These are phyloP conservation scores for Diaporthe citriasiana DNA, from an alignment of 2,329 filamentous ascomycete species.

Conservation along the genomic window DNA sequence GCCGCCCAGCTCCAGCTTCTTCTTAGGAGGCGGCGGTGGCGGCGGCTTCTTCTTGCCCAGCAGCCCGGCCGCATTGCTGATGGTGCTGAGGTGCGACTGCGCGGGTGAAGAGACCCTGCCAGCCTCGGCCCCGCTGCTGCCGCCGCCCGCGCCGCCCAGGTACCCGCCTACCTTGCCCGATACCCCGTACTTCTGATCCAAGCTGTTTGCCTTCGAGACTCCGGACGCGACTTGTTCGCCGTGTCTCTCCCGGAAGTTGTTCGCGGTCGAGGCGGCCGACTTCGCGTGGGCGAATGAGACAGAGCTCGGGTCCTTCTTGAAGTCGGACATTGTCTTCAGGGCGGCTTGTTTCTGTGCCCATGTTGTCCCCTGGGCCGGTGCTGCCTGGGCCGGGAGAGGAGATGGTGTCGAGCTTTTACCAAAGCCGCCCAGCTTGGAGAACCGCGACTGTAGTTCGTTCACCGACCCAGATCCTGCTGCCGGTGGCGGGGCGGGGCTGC, in stretches of 20 bases:
- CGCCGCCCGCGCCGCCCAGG: slow-evolving; percentile 32
- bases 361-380: slow-evolving; percentile 66
- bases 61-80: slow-evolving; percentile 44
- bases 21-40: slow-evolving; percentile 66
- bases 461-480: slow-evolving; percentile 53
- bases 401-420: slow-evolving; percentile 43
- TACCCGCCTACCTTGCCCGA: slow-evolving; percentile 54
- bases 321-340: slow-evolving; percentile 70
- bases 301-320: slow-evolving; percentile 72
- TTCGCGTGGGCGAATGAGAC: slow-evolving; percentile 72
- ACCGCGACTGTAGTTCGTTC: slow-evolving; percentile 77
- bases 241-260: slow-evolving; percentile 79
- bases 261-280: slow-evolving; percentile 71
- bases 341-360: slow-evolving; percentile 77
- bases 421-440: slow-evolving; percentile 63
- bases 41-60: slow-evolving; percentile 67
- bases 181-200: slow-evolving; percentile 75
- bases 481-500: slow-evolving; percentile 35
- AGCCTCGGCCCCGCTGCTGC: slow-evolving; percentile 11
- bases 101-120: slow-evolving; percentile 7
- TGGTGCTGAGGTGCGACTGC: slow-evolving; percentile 37
- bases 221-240: slow-evolving; percentile 76
- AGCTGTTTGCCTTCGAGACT: slow-evolving; percentile 66
- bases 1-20: slow-evolving; percentile 56
- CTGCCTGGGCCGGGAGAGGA: slow-evolving; percentile 45